A percentile compares a stretch with the other conserved stretches of the same genome.
Evolutionary conservation across 1,139 yeast species (phyloP).

Genomic region (Debaryomyces sp.): DNA sequence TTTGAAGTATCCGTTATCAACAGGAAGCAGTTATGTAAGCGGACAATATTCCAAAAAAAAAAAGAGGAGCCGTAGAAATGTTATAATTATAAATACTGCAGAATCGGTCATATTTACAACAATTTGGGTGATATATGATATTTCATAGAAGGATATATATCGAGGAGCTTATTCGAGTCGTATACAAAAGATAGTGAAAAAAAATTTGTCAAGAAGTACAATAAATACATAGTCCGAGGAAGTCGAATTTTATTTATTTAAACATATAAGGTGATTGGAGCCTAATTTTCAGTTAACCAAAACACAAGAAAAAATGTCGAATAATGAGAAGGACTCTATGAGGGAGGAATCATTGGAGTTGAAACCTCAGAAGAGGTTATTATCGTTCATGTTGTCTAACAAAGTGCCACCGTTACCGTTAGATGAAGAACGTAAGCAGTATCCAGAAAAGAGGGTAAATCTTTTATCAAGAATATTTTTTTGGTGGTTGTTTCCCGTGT

Average conservation of each 20-base stretch:
- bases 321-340: neutral
- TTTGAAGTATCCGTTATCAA: neutral
- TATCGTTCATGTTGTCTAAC: conserved; percentile 19
- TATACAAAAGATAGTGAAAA: neutral
- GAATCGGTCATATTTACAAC: neutral
- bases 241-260: neutral
- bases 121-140: no score
- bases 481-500: conserved; percentile 61
- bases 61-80: neutral
- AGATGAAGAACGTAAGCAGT: conserved; percentile 49
- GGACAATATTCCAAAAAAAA: neutral
- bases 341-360: conserved; percentile 7
- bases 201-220: neutral
- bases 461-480: conserved; percentile 41
- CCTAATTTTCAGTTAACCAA: neutral
- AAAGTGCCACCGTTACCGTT: conserved; percentile 57
- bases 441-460: conserved; percentile 39
- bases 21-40: neutral
- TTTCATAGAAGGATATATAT: neutral
- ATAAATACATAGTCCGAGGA: neutral
- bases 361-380: conserved; percentile 19
- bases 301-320: neutral
- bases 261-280: neutral
- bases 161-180: neutral
- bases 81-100: neutral